These are phyloP conservation scores for Lactarius trivialis DNA, from an alignment of 768 basidiomycete species.

Conservation along the genomic window DNA sequence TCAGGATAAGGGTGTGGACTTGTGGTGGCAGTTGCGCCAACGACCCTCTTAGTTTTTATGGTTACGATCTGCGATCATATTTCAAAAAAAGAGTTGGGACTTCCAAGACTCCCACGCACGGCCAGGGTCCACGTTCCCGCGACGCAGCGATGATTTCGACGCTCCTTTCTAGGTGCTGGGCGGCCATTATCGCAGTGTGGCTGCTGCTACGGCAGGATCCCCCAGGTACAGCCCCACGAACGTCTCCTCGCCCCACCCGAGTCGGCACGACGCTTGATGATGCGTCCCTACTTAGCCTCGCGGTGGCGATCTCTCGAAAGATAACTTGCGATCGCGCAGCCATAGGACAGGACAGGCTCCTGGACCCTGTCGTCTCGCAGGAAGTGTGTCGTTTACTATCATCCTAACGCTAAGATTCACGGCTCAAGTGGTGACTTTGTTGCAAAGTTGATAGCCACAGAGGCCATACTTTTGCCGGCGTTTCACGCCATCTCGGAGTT, in stretches of 20 bases:
- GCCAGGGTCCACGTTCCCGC: neutral
- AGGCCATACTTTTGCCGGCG: conserved; percentile 8
- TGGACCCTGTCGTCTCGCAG: neutral
- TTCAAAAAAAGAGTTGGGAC: neutral
- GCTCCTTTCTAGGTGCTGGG: neutral
- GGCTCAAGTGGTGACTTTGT: neutral
- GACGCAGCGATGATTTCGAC: conserved; percentile 2
- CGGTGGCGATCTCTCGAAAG: conserved; percentile 4
- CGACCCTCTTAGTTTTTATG: neutral
- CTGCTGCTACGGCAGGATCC: neutral
- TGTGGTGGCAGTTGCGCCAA: neutral
- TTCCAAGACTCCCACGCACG: conserved; percentile 9
- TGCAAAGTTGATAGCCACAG: conserved; percentile 1
- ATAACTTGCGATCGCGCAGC: neutral
- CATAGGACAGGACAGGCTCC: neutral
- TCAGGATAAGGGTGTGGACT: neutral
- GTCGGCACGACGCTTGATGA: neutral
- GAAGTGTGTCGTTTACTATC: conserved; percentile 4
- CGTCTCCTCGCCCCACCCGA: neutral
- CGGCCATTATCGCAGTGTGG: neutral
- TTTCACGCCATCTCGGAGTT: conserved; percentile 2
- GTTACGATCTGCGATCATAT: neutral
- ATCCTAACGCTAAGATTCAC: neutral
- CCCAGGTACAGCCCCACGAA: neutral
- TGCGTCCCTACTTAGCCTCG: conserved; percentile 1